Evolutionary conservation across 2,329 filamentous ascomycete genomes (phyloP).

Genomic region (Fusarium pseudoanthophilum): DNA sequence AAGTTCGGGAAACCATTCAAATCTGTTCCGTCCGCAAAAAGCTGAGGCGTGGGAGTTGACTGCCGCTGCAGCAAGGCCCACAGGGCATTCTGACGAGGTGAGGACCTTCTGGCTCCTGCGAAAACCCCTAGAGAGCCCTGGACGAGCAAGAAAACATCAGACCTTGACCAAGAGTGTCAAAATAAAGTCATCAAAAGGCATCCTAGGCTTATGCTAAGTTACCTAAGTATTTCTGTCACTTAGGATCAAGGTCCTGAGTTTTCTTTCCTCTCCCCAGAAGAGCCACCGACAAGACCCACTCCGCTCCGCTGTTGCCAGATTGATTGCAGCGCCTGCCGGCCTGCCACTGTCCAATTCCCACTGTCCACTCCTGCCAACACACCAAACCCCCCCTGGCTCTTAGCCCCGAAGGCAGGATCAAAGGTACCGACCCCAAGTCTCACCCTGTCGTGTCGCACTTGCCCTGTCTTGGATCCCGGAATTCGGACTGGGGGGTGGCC

Average conservation of each 20-base stretch:
- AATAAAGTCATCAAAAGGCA: too few species aligned
- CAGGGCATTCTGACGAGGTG: constrained; percentile 1
- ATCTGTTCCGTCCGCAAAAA: neutral
- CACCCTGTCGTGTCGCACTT: constrained; percentile 34
- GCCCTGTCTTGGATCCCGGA: constrained; percentile 32
- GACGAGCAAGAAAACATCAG: too few species aligned
- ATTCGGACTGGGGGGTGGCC: constrained; percentile 36
- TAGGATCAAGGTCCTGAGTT: too few species aligned
- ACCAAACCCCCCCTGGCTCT: constrained; percentile 15
- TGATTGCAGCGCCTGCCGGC: constrained; percentile 10
- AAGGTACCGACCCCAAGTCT: constrained; percentile 30
- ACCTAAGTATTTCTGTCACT: too few species aligned
- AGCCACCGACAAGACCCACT: constrained; percentile 18
- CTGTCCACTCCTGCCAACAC: constrained; percentile 32
- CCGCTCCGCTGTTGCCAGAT: constrained; percentile 41
- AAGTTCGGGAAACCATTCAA: neutral
- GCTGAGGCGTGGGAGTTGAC: constrained; percentile 4
- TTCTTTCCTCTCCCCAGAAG: neutral
- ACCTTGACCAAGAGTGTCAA: too few species aligned
- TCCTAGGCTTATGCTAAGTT: too few species aligned
- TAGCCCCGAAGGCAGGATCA: constrained; percentile 18
- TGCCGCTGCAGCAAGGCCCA: constrained; percentile 12
- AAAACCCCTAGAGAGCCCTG: constrained; percentile 21
- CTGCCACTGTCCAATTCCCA: neutral
- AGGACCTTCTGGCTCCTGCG: constrained; percentile 4